Evolutionary conservation across 805 yeast genomes (phyloP), one percentile per base, ranked within the genome.

Genomic region (Hanseniaspora lachancei): DNA sequence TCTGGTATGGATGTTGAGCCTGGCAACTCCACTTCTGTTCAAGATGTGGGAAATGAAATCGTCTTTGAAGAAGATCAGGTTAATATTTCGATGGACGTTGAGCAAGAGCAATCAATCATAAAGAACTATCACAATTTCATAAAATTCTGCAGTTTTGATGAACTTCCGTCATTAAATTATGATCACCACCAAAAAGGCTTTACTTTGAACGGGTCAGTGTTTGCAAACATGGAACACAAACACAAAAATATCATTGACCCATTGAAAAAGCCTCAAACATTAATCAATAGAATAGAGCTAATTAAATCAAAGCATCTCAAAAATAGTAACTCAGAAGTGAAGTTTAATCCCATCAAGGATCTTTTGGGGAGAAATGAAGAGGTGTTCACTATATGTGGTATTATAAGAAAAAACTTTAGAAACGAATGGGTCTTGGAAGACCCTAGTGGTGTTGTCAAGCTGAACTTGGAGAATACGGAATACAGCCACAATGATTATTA

Each of bases 381-480:
- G 54, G 74, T 79, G 57, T 93, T 93, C 64, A 70, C 85, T 8
- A 65, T 93, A 2, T 80, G 89, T 62, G 99, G 98, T 0, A 70
- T 89, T 57, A 67, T 93, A 12, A 74, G 82, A 2, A 74, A 74
- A 57, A 80, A 81, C 54, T 72, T 78, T 12, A 78, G 75, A 53
- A 95, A 91, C 1, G 71, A 76, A n/a, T 84, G 79, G 78, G 78
- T 78, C 48, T 65, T 95, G 32, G 95, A 89, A 63, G 99, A 93
- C 66, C 77, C 82, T 4, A 78, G 89, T 1, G 96, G 88, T 57
- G 69, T 74, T 44, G 81, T 91, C 9, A 51, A 43, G n/a, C 20
- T 51, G 13, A 27, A 43, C 12, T 15, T 51, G 20, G 23, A 44
- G 3, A 44, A 51, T 34, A 7, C 36, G 88, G 1, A 71, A 74